These are phyloP conservation scores for Chlamydomonas sp. DNA, from an alignment of 139 green algal genomes.

Conservation along the genomic window DNA sequence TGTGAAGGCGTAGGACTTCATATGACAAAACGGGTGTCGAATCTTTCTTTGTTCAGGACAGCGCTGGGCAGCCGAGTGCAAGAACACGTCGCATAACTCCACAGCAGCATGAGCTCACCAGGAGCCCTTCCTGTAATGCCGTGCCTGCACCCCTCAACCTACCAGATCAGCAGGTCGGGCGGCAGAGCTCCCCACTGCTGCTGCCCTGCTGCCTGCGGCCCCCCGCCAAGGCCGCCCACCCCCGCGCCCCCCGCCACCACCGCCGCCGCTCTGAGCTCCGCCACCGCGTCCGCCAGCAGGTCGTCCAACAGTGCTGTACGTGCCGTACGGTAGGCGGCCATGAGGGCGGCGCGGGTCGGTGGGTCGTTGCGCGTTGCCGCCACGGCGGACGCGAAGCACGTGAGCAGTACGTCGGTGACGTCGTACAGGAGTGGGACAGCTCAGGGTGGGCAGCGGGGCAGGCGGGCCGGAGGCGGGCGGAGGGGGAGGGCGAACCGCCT, in stretches of 20 bases:
- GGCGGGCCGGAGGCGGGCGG: neutral
- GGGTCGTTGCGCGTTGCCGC: slow-evolving; percentile 1
- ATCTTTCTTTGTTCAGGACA: too few species aligned
- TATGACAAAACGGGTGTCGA: too few species aligned
- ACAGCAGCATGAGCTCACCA: too few species aligned
- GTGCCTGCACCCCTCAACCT: neutral
- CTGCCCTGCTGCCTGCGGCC: too few species aligned
- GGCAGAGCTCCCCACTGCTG: neutral
- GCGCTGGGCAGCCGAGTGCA: too few species aligned
- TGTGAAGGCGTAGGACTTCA: too few species aligned
- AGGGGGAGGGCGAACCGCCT: neutral
- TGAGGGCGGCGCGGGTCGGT: neutral
- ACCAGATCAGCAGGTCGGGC: slow-evolving; percentile 17
- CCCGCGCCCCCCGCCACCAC: neutral
- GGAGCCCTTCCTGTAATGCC: too few species aligned
- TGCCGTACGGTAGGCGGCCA: slow-evolving; percentile 28
- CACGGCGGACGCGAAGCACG: slow-evolving; percentile 19
- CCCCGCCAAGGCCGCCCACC: neutral
- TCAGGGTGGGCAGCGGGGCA: neutral
- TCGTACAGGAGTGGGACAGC: slow-evolving; percentile 41
- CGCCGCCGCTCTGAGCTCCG: slow-evolving; percentile 18
- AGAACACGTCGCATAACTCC: too few species aligned
- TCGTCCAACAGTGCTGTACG: neutral
- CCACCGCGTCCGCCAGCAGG: slow-evolving; percentile 38
- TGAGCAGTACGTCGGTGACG: slow-evolving; percentile 47